phyloP scores from a whole-genome alignment of 345 rosid genomes.

The Xanthoceras sorbifolium region DNA sequence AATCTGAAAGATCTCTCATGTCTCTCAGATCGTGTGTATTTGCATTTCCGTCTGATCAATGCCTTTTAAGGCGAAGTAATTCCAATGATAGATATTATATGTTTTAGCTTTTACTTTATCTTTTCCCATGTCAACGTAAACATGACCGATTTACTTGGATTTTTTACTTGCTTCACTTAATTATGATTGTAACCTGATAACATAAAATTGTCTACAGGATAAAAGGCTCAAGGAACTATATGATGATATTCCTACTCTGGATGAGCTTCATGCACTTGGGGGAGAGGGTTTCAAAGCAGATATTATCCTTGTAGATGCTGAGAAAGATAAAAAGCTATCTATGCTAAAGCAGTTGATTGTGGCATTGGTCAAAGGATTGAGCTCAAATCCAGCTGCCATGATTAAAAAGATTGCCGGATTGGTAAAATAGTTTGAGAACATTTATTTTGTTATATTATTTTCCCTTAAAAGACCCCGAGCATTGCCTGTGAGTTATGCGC shows the following conservation, averaged over 20 bases:
- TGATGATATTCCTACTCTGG: conserved; percentile 73
- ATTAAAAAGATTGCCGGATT: conserved; percentile 92
- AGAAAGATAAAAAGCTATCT: conserved; percentile 83
- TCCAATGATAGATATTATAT: background rate
- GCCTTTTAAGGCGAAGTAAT: background rate
- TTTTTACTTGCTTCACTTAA: background rate
- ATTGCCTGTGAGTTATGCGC: background rate
- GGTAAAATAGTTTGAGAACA: conserved; percentile 49
- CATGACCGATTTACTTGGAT: background rate
- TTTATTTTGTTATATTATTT: conserved; percentile 17
- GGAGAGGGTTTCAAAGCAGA: conserved; percentile 75
- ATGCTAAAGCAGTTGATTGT: conserved; percentile 81
- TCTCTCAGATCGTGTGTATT: background rate
- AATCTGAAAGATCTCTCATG: background rate
- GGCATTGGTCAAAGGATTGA: conserved; percentile 79
- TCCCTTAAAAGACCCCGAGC: background rate
- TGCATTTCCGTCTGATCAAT: background rate
- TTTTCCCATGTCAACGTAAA: background rate
- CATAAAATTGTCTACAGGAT: conserved; percentile 50
- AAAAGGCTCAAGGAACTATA: conserved; percentile 78
- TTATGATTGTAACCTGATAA: conserved; percentile 10
- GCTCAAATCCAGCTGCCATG: conserved; percentile 83
- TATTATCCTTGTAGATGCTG: conserved; percentile 78
- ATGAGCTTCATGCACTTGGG: conserved; percentile 82
- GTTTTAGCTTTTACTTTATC: background rate